Base-by-base conservation (phyloP, 768 basidiomycete species). In the Tephrocybe rancida region DNA sequence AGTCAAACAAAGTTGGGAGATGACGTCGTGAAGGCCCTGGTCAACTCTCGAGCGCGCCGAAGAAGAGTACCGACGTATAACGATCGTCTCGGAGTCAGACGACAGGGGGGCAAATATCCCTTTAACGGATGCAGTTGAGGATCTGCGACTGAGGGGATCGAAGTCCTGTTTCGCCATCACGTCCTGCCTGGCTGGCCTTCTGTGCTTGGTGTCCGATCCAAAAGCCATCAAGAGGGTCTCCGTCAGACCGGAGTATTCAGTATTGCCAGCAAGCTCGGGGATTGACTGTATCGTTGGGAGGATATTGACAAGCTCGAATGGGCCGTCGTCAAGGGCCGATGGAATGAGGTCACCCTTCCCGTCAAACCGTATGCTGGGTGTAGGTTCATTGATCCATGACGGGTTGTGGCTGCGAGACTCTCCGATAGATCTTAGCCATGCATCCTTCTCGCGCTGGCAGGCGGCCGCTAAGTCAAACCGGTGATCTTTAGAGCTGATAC, bases 381-480 rank as follows among this genome's bases (percentile, higher is more conserved):
- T 76, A 13, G 88, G 86, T 58, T 87, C 87, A 34, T 81, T 77
- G 30, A 61, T 70, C 83, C 87, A 88, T 3, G 69, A 56, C 3
- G 78, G 63, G 25, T 72, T 61, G 44, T 79, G 73, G 6, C 69
- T 67, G 39, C 77, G 63, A 13, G 87, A 78, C 39, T 81, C 76
- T 50, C 72, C 76, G 44, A 97, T 82, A 5, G 85, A 83, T 27
- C 74, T 71, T 50, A 95, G 72, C 96, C 96, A 98, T n/a, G 89
- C 74, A 24, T 84, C 81, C 73, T 93, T 95, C 71, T 98, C 96
- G 30, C 76, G 79, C 62, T 74, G 80, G 66, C 94, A 95, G 14
- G 92, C 83, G 0, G 92, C 91, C 6, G 92, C 92, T 26, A 98
- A 72, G 65, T 97, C 94, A 61, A 96, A 89, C 53, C 84, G 79